phyloP scores from a whole-genome alignment of 257 asterid species.

The Verbascum thapsus region DNA sequence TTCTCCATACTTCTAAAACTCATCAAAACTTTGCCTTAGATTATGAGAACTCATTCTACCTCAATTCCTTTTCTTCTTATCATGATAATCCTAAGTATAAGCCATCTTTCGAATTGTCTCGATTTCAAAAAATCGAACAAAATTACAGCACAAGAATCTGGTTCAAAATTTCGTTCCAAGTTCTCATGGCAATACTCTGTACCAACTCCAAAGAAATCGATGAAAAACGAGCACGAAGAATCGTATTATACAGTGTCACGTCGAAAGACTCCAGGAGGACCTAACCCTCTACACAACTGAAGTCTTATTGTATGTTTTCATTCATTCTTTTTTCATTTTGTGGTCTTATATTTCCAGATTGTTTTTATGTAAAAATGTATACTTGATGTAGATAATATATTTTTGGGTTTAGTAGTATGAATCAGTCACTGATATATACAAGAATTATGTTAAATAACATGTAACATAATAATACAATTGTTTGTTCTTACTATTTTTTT shows the following conservation, averaged over 20 bases:
- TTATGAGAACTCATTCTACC: slow-evolving; percentile 30
- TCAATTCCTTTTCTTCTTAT: slow-evolving; percentile 22
- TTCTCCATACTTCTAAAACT: slow-evolving; percentile 1
- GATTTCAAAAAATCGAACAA: slow-evolving; percentile 13
- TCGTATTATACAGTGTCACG: slow-evolving; percentile 38
- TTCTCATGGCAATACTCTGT: slow-evolving; percentile 38
- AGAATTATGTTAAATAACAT: slow-evolving; percentile 30
- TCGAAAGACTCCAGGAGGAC: slow-evolving; percentile 56
- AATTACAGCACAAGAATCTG: slow-evolving; percentile 1
- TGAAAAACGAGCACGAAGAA: slow-evolving; percentile 29
- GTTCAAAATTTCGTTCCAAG: slow-evolving; percentile 24
- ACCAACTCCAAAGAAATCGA: slow-evolving; percentile 35
- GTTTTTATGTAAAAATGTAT: slow-evolving; percentile 32
- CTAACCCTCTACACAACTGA: slow-evolving; percentile 65
- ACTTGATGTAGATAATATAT: slow-evolving; percentile 29
- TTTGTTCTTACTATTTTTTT: not conserved
- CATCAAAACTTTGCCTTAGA: not conserved
- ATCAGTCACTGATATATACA: too few species aligned
- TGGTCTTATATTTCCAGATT: not conserved
- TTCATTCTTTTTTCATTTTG: not conserved
- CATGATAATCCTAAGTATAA: slow-evolving; percentile 27
- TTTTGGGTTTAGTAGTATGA: too few species aligned
- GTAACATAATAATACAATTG: slow-evolving; percentile 20
- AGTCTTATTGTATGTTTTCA: slow-evolving; percentile 12
- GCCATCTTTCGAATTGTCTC: slow-evolving; percentile 30